Conservation (phyloP, 2,329 filamentous ascomycete genomes). For the Calonectria leucothoes region DNA sequence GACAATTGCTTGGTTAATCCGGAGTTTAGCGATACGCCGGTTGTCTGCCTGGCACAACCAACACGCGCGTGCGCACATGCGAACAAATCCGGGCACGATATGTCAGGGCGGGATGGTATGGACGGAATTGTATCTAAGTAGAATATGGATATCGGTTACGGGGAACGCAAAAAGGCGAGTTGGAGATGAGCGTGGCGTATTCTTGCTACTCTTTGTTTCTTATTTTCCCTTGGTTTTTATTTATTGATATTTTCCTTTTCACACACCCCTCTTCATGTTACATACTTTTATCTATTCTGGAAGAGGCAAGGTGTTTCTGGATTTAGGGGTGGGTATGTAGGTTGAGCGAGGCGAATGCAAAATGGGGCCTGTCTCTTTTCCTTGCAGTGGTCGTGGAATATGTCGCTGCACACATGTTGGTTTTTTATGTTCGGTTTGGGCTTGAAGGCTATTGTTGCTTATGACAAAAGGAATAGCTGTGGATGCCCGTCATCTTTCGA, state of each 20-base stretch:
- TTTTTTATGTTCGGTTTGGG: background rate
- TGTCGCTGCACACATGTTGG: background rate
- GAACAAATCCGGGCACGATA: background rate
- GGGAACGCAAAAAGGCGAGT: constrained; percentile 23
- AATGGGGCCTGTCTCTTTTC: background rate
- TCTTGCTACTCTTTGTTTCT: constrained; percentile 19
- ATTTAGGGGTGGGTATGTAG: constrained; percentile 5
- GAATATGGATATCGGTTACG: constrained; percentile 21
- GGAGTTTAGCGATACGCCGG: background rate
- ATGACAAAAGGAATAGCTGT: background rate
- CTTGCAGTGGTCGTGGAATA: background rate
- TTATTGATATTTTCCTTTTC: constrained; percentile 1
- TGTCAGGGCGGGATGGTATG: constrained; percentile 1
- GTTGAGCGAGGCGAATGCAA: constrained; percentile 11
- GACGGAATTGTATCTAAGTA: constrained; percentile 24
- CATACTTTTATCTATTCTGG: background rate
- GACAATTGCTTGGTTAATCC: constrained; percentile 1
- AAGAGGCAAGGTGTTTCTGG: background rate
- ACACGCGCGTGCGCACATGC: background rate
- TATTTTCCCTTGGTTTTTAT: constrained; percentile 13
- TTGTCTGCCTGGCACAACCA: background rate
- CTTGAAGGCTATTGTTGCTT: background rate
- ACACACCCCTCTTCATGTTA: constrained; percentile 16
- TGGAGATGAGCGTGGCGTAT: constrained; percentile 32
- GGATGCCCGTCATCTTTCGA: no score